phyloP scores from a whole-genome alignment of 257 asterid genomes.

The Solanum acaule region DNA sequence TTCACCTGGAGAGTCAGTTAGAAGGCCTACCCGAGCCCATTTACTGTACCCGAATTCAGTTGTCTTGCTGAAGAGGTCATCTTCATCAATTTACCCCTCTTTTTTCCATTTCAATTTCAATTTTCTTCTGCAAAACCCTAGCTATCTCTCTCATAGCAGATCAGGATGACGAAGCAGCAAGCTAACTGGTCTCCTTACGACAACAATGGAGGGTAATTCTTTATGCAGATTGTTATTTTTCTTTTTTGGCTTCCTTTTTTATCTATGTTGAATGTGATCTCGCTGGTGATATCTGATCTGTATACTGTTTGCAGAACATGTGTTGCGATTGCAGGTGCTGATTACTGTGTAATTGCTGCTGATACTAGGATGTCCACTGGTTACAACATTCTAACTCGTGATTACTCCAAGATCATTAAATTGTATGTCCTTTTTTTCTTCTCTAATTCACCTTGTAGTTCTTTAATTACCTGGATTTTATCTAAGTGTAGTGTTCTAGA shows the following conservation, averaged over 20 bases:
- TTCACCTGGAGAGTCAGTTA: background rate
- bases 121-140: background rate
- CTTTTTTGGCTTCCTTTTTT: background rate
- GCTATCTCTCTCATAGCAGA: background rate
- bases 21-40: background rate
- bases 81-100: background rate
- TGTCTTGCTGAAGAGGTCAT: background rate
- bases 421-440: conserved; percentile 28
- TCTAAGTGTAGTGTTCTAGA: background rate
- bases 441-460: background rate
- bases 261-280: background rate
- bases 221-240: background rate
- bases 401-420: conserved; percentile 75
- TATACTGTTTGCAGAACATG: conserved; percentile 43
- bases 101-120: background rate
- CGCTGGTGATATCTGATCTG: background rate
- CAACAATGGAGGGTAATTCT: conserved; percentile 85
- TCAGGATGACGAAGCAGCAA: conserved; percentile 63
- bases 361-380: conserved; percentile 92
- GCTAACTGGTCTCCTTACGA: conserved; percentile 92
- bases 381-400: conserved; percentile 66
- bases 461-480: background rate
- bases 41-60: background rate
- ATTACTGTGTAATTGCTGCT: conserved; percentile 89
- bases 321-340: conserved; percentile 86